Percentiles rank a stretch among this genome's conserved stretches.
Conservation (phyloP, 305 asterid genomes). For the Fraxinus platypoda region DNA sequence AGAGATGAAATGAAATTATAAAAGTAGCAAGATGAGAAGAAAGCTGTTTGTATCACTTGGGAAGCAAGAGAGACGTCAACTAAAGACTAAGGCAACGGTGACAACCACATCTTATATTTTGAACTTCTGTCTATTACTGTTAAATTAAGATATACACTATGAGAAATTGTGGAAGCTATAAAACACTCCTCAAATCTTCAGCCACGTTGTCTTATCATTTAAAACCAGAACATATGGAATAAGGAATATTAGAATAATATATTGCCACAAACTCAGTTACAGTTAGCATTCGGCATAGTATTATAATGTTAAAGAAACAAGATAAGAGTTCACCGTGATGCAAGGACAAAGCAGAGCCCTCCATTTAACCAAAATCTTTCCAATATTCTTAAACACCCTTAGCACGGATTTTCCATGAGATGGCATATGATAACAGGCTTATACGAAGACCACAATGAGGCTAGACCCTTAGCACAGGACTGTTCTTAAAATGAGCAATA, state of each 20-base stretch:
- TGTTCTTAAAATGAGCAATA: neutral
- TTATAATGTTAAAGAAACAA: neutral
- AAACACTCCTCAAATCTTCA: neutral
- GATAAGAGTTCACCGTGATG: neutral
- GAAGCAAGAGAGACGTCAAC: neutral
- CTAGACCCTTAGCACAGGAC: neutral
- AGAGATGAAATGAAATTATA: too few species aligned
- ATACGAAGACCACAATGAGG: neutral
- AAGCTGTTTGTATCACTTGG: neutral
- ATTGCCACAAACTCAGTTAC: neutral
- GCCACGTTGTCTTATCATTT: neutral
- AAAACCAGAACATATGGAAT: neutral
- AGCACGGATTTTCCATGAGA: neutral
- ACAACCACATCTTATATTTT: neutral
- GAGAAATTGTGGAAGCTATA: neutral
- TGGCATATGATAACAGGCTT: neutral
- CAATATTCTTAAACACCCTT: neutral
- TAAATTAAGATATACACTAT: neutral
- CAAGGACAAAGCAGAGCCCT: constrained; percentile 15
- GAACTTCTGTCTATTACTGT: neutral
- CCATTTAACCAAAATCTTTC: neutral
- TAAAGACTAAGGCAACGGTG: neutral
- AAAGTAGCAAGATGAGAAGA: neutral
- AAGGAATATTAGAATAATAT: neutral
- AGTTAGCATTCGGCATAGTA: neutral